Conservation (phyloP, 805 yeast species). For the Kockiozyma suomiensis region DNA sequence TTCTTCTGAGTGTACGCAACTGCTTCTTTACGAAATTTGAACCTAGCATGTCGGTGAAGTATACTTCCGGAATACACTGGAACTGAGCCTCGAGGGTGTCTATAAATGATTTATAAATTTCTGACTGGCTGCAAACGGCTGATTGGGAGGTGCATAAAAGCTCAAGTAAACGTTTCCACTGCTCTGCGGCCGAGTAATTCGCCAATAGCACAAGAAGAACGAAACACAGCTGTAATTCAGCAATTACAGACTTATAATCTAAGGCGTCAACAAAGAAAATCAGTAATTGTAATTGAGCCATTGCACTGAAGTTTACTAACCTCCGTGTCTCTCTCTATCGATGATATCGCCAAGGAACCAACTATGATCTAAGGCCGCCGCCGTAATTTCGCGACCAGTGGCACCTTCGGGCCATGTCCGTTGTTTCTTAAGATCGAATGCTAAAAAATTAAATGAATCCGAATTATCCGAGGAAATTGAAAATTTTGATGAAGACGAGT, state of each 20-base stretch:
- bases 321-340: conserved; percentile 28
- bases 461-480: conserved; percentile 9
- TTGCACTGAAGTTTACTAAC: too few relatives aligned
- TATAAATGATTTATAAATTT: conserved; percentile 44
- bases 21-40: conserved; percentile 32
- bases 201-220: conserved; percentile 56
- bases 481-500: neutral
- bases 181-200: conserved; percentile 63
- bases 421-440: conserved; percentile 46
- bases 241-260: conserved; percentile 45
- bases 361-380: conserved; percentile 60
- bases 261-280: too few relatives aligned
- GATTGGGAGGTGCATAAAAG: conserved; percentile 47
- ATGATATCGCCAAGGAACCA: conserved; percentile 55
- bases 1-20: conserved; percentile 26
- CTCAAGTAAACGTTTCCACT: conserved; percentile 60
- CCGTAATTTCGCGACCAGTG: conserved; percentile 49
- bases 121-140: conserved; percentile 37
- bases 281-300: too few relatives aligned
- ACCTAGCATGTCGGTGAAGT: conserved; percentile 45
- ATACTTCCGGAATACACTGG: conserved; percentile 48
- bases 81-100: conserved; percentile 45
- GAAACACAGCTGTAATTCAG: conserved; percentile 59
- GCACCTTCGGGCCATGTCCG: conserved; percentile 46
- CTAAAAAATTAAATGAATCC: conserved; percentile 49